A percentile compares a stretch with the other conserved stretches of the same genome.
phyloP scores from a whole-genome alignment of 176 grass and related monocot species.

The Phoenix dactylifera region DNA sequence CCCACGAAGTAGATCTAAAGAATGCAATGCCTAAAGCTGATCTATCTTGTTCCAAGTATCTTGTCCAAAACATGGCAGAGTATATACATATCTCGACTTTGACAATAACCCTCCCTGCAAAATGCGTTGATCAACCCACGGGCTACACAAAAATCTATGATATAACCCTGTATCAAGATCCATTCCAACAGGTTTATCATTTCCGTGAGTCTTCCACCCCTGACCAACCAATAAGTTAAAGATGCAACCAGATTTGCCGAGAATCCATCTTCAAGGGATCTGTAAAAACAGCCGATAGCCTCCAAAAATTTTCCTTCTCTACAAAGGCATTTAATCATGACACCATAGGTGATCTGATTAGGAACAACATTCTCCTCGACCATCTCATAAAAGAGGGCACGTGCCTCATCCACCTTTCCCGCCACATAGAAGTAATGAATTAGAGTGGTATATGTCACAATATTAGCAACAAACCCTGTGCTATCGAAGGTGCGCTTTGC shows the following conservation, averaged over 20 bases:
- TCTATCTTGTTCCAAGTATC: slow-evolving; percentile 44
- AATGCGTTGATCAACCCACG: slow-evolving; percentile 45
- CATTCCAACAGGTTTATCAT: slow-evolving; percentile 40
- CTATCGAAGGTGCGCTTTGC: slow-evolving; percentile 39
- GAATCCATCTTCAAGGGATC: slow-evolving; percentile 40
- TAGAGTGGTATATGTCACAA: slow-evolving; percentile 63
- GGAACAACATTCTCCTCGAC: slow-evolving; percentile 35
- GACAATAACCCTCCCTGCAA: slow-evolving; percentile 64
- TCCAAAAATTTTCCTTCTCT: slow-evolving; percentile 39
- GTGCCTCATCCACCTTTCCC: slow-evolving; percentile 36
- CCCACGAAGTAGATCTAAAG: too few species aligned
- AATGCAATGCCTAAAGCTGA: too few species aligned
- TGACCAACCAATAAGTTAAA: slow-evolving; percentile 48
- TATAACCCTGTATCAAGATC: slow-evolving; percentile 42
- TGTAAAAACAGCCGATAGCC: slow-evolving; percentile 50
- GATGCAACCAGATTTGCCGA: slow-evolving; percentile 24
- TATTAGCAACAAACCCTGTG: slow-evolving; percentile 44
- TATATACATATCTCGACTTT: slow-evolving; percentile 53
- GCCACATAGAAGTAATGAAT: slow-evolving; percentile 45
- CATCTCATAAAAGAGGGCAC: slow-evolving; percentile 46
- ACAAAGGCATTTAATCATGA: slow-evolving; percentile 64
- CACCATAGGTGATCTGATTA: slow-evolving; percentile 38
- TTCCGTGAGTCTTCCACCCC: slow-evolving; percentile 41
- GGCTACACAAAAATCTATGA: slow-evolving; percentile 53
- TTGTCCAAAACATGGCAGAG: slow-evolving; percentile 54